Evolutionary conservation across 495 filamentous ascomycete species (phyloP).

Genomic region (Talaromyces thailandensis): DNA sequence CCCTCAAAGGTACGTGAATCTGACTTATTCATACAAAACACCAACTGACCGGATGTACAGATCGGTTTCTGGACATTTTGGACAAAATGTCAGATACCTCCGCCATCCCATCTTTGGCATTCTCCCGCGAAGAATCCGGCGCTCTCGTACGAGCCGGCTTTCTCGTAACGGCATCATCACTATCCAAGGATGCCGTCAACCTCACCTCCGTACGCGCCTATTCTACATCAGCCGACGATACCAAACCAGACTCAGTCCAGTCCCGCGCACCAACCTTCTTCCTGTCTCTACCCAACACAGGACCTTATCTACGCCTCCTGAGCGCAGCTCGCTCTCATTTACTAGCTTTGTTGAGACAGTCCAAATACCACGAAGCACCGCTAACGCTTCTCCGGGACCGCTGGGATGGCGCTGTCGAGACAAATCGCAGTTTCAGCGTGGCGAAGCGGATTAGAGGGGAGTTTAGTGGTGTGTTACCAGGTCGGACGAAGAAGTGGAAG

Average conservation of each 20-base stretch:
- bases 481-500: slow-evolving; percentile 72
- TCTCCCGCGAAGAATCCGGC: slow-evolving; percentile 43
- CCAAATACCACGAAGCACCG: slow-evolving; percentile 55
- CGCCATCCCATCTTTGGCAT: slow-evolving; percentile 34
- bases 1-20: slow-evolving; percentile 33
- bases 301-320: slow-evolving; percentile 65
- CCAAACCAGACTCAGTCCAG: slow-evolving; percentile 10
- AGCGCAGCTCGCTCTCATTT: slow-evolving; percentile 58
- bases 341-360: slow-evolving; percentile 53
- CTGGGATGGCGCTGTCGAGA: slow-evolving; percentile 70
- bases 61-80: slow-evolving; percentile 49
- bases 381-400: slow-evolving; percentile 58
- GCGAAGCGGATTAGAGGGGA: slow-evolving; percentile 61
- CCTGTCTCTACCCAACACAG: slow-evolving; percentile 65
- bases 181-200: slow-evolving; percentile 34
- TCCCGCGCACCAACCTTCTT: slow-evolving; percentile 36
- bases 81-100: slow-evolving; percentile 43
- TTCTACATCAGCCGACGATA: slow-evolving; percentile 21
- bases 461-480: slow-evolving; percentile 60
- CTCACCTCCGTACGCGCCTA: slow-evolving; percentile 45
- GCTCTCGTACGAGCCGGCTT: slow-evolving; percentile 64
- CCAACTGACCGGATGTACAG: slow-evolving; percentile 13
- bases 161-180: slow-evolving; percentile 47
- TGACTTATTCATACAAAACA: neutral
- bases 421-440: slow-evolving; percentile 42